Evolutionary conservation across 495 filamentous ascomycete species (phyloP), one percentile per base, ranked within the genome.

Genomic region (Polyplosphaeria fusca): DNA sequence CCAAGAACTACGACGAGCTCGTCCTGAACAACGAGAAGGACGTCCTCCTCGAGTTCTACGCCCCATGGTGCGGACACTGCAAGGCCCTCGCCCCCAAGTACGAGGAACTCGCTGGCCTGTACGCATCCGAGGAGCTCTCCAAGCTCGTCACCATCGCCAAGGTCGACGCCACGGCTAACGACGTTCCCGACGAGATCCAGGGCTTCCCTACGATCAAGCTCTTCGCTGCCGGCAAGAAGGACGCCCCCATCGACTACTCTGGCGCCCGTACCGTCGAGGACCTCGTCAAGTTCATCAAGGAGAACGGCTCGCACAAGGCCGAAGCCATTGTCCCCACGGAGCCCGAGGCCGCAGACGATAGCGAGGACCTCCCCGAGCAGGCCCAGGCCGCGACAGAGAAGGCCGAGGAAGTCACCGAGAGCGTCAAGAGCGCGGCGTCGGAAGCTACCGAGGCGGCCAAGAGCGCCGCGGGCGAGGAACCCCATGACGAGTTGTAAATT

Each of bases 181-280:
- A 98, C 70, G 88, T 97, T 23, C 93, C 94, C 12, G 91, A 96
- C 72, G 86, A 95, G 71, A 93, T 99, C 71, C 83, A 87, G 70
- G 93, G 93, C 49, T 99, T 99, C 88, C 93, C 93, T 25, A 99
- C 93, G 70, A 97, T 99, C 82, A 99, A 96, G 82, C 81, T 99
- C 32, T 99, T 83, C 85, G 84, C 89, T 54, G 93, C 94, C 52
- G 91, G 91, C 58, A 76, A 80, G 70, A 99, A 99, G 82, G 79
- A 79, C 63, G 73, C 84, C 58, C 87, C 93, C 18, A 76, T 96
- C 64, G 88, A 87, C 63, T 99, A 96, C 80, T 77, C 79, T 47
- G 93, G 93, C 59, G 82, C 87, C 39, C 89, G 93, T 68, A 94
- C 89, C 42, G 79, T 96, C 48, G 92, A 99, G 73, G 93, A 97